These are phyloP conservation scores for Castanea crenata DNA, from an alignment of 306 rosid species.

Conservation along the genomic window DNA sequence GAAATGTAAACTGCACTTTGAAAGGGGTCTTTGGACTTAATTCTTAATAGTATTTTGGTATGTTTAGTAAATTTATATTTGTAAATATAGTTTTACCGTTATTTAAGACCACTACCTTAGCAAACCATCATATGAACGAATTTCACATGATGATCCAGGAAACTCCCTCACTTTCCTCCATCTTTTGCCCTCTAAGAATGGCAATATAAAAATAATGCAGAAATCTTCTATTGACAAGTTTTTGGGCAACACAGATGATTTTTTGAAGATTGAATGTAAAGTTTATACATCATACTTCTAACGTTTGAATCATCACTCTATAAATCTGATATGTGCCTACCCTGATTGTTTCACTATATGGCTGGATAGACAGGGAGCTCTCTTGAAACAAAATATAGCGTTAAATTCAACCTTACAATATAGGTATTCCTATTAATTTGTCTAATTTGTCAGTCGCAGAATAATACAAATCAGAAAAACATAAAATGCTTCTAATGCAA, in stretches of 20 bases:
- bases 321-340: not conserved
- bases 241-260: not conserved
- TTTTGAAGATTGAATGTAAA: not conserved
- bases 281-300: not conserved
- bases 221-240: not conserved
- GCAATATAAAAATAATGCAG: not conserved
- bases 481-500: not conserved
- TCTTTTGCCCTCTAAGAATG: not conserved
- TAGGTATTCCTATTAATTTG: not conserved
- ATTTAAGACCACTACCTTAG: not conserved
- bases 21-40: constrained; percentile 7
- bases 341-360: not conserved
- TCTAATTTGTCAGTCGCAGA: not conserved
- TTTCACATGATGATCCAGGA: not conserved
- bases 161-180: not conserved
- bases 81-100: not conserved
- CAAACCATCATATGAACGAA: not conserved
- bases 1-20: constrained; percentile 12
- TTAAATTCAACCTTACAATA: not conserved
- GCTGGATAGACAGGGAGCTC: not conserved
- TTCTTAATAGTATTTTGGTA: not conserved
- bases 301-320: not conserved
- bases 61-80: constrained; percentile 3
- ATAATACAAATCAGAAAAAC: not conserved
- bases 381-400: not conserved